Evolutionary conservation across 225 moss, liverwort and hornwort genomes (phyloP), one percentile per base, ranked within the genome.

Genomic region (Marchantia polymorpha): DNA sequence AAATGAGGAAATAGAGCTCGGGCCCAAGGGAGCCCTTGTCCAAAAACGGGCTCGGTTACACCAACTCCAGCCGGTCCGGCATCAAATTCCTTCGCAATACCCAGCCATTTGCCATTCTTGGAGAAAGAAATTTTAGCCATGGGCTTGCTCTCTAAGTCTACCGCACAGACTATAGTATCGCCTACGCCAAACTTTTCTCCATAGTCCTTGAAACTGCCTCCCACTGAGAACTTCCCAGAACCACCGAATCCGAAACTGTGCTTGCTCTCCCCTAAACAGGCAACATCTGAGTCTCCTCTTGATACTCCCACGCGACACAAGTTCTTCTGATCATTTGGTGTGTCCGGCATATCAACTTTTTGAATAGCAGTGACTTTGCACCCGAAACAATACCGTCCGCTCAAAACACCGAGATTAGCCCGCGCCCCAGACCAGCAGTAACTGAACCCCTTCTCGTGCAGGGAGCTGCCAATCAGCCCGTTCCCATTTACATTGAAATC

Each of bases 391-490:
- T 89, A 86, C 26, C 86, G 86, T 48, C 89, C 89, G 74, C 84
- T 83, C 64, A 83, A 73, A 22, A 84, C 23, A 29, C 86, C 86
- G 52, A 89, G 79, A 84, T 86, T 89, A 13, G 84, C 89, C 69
- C 89, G 77, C 12, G 86, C 83, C 22, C 89, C 89, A 29, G 89
- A 86, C 89, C 89, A 89, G 75, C 89, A 89, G 64, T 89, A 89
- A 53, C 83, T 61, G 55, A 89, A 89, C 20, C 89, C 89, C 51
- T 84, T 86, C 78, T 86, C 86, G 39, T 73, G 10, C 4, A 89
- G 80, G 22, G 86, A 76, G 47, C 81, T 89, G 8, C 86, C 89
- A 66, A 75, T 77, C 30, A 89, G 52, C 30, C 89, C 86, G 23
- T 80, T 80, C 26, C 65, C 82, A 53, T 25, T 74, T 26, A 89